Evolutionary conservation across 768 basidiomycete genomes (phyloP), one percentile per base, ranked within the genome.

Genomic region (Leccinum rimulosum): DNA sequence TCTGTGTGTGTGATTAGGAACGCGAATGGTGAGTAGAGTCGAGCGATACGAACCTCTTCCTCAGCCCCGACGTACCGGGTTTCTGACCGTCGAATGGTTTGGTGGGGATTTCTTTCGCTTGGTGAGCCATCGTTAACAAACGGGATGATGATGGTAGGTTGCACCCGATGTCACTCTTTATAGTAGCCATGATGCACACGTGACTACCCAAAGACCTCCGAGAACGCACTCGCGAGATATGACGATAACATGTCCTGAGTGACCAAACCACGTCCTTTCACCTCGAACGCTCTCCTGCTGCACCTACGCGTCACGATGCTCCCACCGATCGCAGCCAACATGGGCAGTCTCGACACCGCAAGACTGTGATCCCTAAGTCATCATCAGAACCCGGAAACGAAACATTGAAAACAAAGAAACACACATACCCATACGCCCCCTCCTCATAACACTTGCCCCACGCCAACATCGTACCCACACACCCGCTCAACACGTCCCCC

Each of bases 21-120:
- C 63, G 36, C 58, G 25, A 30, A n/a, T 8, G 66, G 66, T 56
- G 66, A 63, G 63, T 59, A 64, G 63, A 54, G 58, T 45, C 8
- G 54, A 52, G 59, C 22, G 2, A 49, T 43, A 57, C 47, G 52
- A 64, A 93, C 93, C 95, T 85, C 82, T 98, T 98, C 69, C 97
- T 84, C 50, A 98, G 86, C 64, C 97, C 97, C 63, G 97, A 98
- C 11, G 97, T 98, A 60, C 97, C 97, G 25, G 97, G 97, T 75
- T 96, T 98, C 78, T 95, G 93, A 65, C 92, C 95, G 4, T 94
- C 91, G 71, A 85, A 95, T 22, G 93, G 89, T 72, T 88, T 94
- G 3, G 95, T 97, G 30, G 78, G 56, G 54, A 97, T 80, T 65
- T 88, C 85, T 75, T 89, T 82, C 70, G 88, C 74, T 56, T 75